Evolutionary conservation across 2,329 filamentous ascomycete species (phyloP).

Genomic region (Ascosphaera apis): DNA sequence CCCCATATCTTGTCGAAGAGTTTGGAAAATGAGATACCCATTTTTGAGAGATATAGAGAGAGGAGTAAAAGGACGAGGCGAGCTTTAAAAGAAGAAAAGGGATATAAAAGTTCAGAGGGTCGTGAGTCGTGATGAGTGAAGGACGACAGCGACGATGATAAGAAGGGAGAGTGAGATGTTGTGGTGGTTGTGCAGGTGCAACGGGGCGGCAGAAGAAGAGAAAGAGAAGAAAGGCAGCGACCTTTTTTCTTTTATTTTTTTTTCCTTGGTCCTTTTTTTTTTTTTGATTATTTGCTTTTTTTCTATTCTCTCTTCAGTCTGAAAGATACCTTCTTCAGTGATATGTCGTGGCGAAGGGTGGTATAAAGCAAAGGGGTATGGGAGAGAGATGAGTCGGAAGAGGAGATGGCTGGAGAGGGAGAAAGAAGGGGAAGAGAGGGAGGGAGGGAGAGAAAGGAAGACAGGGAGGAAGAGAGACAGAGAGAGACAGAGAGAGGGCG

Average conservation of each 20-base stretch:
- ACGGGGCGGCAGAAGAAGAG: neutral
- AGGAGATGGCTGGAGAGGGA: constrained; percentile 2
- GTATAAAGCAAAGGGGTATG: neutral
- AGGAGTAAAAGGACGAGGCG: constrained; percentile 5
- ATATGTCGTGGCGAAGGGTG: no score
- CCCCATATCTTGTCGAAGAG: constrained; percentile 90
- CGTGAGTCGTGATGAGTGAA: neutral
- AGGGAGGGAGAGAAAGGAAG: constrained; percentile 3
- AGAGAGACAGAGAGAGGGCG: neutral
- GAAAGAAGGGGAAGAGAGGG: no score
- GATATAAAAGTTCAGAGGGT: neutral
- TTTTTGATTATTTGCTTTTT: no score
- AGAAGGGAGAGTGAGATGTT: constrained; percentile 1
- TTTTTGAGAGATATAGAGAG: constrained; percentile 30
- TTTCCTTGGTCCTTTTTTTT: no score
- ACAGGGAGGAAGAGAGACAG: constrained; percentile 1
- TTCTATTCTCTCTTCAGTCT: no score
- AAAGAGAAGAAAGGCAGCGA: no score
- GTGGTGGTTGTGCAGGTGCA: constrained; percentile 2
- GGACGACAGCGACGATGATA: constrained; percentile 2
- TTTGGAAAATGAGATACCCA: constrained; percentile 97
- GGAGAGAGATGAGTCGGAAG: constrained; percentile 1
- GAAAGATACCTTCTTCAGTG: no score
- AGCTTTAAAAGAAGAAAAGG: constrained; percentile 5
- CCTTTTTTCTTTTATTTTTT: no score